phyloP scores from a whole-genome alignment of 805 yeast species.

The Kazachstania martiniae region DNA sequence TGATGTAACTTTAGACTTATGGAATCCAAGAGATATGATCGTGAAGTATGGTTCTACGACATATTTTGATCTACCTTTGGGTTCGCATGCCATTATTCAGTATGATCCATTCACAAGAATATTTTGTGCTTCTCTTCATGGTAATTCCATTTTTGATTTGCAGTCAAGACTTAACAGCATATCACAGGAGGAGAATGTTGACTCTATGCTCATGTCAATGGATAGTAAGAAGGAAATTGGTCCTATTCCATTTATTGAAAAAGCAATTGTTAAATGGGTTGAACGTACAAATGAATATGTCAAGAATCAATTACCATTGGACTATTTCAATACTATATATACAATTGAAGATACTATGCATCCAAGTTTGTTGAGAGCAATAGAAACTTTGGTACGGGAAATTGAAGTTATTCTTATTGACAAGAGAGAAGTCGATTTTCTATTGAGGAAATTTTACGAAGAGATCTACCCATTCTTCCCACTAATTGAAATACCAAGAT shows the following conservation, averaged over 20 bases:
- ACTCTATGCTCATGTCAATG: background rate
- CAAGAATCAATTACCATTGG: slow-evolving; percentile 7
- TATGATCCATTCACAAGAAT: slow-evolving; percentile 9
- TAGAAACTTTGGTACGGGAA: slow-evolving; percentile 7
- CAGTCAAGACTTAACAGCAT: slow-evolving; percentile 5
- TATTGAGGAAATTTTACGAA: slow-evolving; percentile 10
- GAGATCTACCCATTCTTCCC: slow-evolving; percentile 17
- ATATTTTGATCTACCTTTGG: slow-evolving; percentile 11
- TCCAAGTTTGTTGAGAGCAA: slow-evolving; percentile 3
- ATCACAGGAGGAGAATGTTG: background rate
- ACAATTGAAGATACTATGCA: slow-evolving; percentile 9
- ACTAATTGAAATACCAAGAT: slow-evolving; percentile 9
- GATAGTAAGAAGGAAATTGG: slow-evolving; percentile 1
- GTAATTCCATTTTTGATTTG: slow-evolving; percentile 9
- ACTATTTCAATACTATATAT: slow-evolving; percentile 8
- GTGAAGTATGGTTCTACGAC: slow-evolving; percentile 10
- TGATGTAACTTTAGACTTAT: slow-evolving; percentile 2
- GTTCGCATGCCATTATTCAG: slow-evolving; percentile 9
- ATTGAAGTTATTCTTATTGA: slow-evolving; percentile 7
- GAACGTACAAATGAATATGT: slow-evolving; percentile 4
- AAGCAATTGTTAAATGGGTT: slow-evolving; percentile 12
- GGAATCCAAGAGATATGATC: slow-evolving; percentile 11
- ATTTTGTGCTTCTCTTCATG: slow-evolving; percentile 11
- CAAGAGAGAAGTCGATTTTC: slow-evolving; percentile 4
- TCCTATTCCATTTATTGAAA: slow-evolving; percentile 10